These are phyloP conservation scores for Spencermartinsiella europaea DNA, from an alignment of 805 yeast species.

Conservation along the genomic window DNA sequence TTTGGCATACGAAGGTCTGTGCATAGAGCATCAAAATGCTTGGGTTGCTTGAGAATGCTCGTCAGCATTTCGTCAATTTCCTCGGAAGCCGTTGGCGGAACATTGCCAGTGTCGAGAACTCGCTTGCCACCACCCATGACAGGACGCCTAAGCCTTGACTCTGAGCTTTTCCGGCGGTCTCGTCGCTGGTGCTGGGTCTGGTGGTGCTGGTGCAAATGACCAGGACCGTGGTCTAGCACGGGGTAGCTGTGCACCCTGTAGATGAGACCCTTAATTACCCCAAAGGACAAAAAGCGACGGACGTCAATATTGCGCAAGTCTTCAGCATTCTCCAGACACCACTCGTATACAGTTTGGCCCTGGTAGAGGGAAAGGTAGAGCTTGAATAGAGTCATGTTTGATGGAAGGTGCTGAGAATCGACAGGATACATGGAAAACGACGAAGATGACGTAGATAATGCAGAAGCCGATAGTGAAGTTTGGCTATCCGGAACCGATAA, in stretches of 20 bases:
- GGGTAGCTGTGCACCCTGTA: constrained; percentile 81
- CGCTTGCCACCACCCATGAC: neutral
- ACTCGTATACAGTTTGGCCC: constrained; percentile 69
- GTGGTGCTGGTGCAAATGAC: constrained; percentile 5
- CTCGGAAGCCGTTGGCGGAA: constrained; percentile 3
- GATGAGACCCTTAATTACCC: constrained; percentile 73
- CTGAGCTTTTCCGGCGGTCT: constrained; percentile 2
- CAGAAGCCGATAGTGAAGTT: neutral
- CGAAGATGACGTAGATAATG: constrained; percentile 16
- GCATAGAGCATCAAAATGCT: constrained; percentile 45
- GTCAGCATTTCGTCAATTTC: constrained; percentile 19
- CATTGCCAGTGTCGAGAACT: neutral
- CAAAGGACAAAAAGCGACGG: constrained; percentile 80
- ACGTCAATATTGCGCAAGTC: constrained; percentile 65
- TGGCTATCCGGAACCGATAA: constrained; percentile 2
- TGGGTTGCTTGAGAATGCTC: constrained; percentile 19
- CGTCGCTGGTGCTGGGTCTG: constrained; percentile 2
- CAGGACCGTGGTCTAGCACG: constrained; percentile 33
- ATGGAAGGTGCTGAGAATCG: constrained; percentile 7
- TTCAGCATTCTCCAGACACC: constrained; percentile 68
- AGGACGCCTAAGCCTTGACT: neutral
- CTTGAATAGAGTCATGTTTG: constrained; percentile 44
- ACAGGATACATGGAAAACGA: constrained; percentile 21
- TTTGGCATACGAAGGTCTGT: constrained; percentile 59
- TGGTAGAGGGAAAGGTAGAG: constrained; percentile 75